Percentiles rank a stretch among this genome's conserved stretches.
Conservation (phyloP, 1,139 yeast genomes). For the Debaryomyces subglobosus region DNA sequence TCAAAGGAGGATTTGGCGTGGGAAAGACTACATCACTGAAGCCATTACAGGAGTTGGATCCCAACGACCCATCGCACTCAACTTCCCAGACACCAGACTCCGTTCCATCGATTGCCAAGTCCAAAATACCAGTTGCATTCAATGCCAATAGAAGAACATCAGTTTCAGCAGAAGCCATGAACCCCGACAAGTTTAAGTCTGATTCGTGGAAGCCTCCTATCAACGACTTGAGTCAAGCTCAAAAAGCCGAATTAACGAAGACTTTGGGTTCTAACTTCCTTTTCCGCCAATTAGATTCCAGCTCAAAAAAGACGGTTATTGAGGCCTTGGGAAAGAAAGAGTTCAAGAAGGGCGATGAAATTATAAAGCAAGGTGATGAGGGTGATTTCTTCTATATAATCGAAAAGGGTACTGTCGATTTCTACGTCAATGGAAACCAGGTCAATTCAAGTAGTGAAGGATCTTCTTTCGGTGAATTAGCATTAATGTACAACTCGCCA, state of each 20-base stretch:
- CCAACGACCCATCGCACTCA: slow-evolving; percentile 26
- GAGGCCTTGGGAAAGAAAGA: slow-evolving; percentile 77
- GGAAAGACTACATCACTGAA: slow-evolving; percentile 29
- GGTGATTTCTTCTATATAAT: slow-evolving; percentile 93
- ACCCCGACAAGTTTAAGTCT: slow-evolving; percentile 56
- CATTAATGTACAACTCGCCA: slow-evolving; percentile 96
- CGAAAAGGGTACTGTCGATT: slow-evolving; percentile 84
- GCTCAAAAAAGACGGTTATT: slow-evolving; percentile 74
- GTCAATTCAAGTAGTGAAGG: slow-evolving; percentile 83
- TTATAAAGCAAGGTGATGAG: slow-evolving; percentile 93
- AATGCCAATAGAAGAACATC: slow-evolving; percentile 86
- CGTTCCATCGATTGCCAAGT: slow-evolving; percentile 15
- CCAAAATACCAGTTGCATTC: slow-evolving; percentile 55
- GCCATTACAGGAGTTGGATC: slow-evolving; percentile 30
- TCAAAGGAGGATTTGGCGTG: slow-evolving; percentile 50
- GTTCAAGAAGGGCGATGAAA: slow-evolving; percentile 60
- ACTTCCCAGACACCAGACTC: slow-evolving; percentile 10
- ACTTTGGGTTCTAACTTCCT: slow-evolving; percentile 81
- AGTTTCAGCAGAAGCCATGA: slow-evolving; percentile 79
- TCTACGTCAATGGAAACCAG: slow-evolving; percentile 69
- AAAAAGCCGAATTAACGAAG: slow-evolving; percentile 66
- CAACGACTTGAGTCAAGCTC: slow-evolving; percentile 64
- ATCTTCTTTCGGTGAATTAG: slow-evolving; percentile 93
- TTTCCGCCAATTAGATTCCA: slow-evolving; percentile 75
- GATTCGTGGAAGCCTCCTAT: slow-evolving; percentile 78